Conservation (phyloP, 2,329 filamentous ascomycete genomes). For the Tolypocladium nubicola region DNA sequence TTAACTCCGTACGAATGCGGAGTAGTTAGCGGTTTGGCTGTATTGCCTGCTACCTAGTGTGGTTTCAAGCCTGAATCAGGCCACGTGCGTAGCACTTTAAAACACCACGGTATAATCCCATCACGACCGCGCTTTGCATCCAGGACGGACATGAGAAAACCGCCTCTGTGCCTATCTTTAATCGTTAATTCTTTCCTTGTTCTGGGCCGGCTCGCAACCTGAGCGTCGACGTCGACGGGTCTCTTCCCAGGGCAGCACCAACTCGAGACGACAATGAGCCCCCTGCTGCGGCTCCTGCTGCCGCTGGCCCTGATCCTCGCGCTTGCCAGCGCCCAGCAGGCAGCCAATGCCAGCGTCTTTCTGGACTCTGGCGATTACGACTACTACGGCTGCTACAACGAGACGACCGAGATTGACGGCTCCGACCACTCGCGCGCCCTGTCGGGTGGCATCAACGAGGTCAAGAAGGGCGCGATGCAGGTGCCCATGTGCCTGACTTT, state of each 20-base stretch:
- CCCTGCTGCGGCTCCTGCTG: slow-evolving; percentile 4
- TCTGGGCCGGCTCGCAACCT: too few species aligned
- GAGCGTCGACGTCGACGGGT: too few species aligned
- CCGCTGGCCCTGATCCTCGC: slow-evolving; percentile 4
- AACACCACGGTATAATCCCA: neutral
- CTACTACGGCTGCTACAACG: slow-evolving; percentile 50
- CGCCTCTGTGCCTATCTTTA: neutral
- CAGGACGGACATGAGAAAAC: neutral
- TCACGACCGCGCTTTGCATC: neutral
- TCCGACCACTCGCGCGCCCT: slow-evolving; percentile 36
- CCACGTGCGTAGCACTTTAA: neutral
- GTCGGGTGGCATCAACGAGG: slow-evolving; percentile 27
- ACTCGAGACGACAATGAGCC: neutral
- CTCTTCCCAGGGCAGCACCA: too few species aligned
- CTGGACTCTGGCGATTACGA: slow-evolving; percentile 26
- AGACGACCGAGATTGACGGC: slow-evolving; percentile 35
- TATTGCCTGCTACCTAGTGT: too few species aligned
- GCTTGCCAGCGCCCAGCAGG: slow-evolving; percentile 8
- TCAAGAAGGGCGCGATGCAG: slow-evolving; percentile 36
- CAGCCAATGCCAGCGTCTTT: slow-evolving; percentile 19
- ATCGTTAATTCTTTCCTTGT: neutral
- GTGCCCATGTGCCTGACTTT: slow-evolving; percentile 38
- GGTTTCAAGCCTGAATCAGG: neutral
- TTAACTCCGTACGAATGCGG: too few species aligned
- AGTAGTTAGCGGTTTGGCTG: too few species aligned